Evolutionary conservation across 176 grass and related monocot genomes (phyloP), one percentile per base, ranked within the genome.

Genomic region (Oryza australiensis): DNA sequence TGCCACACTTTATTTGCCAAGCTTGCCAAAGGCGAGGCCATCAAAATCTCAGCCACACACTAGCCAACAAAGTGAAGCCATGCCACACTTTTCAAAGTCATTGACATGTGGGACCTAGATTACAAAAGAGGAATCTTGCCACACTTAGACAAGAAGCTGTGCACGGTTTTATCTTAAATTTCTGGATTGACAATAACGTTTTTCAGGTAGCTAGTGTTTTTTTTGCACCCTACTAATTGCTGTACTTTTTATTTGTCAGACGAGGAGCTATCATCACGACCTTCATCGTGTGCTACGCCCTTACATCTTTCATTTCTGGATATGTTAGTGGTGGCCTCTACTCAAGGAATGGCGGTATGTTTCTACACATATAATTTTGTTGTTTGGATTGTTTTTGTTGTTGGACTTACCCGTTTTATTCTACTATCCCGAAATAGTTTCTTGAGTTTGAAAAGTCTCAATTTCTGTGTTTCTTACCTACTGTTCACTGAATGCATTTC

Each of bases 251-350:
- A 57, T 73, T 86, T 77, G 41, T 71, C 68, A 99, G 96, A 79
- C 93, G 96, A 78, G 96, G 96, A 86, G 86, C 92, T 77, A 99
- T 99, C 45, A 90, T 93, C 55, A 99, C 96, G 64, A 99, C 96
- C 20, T 99, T 99, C 83, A 99, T 99, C 11, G 90, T 99, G 79
- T 99, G 96, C 83, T 99, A 99, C 65, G 96, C 93, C 33, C 96
- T 99, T 88, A 99, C 96, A 15, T 99, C 96, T 73, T 95, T 95
- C 89, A 93, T 99, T 78, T 99, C 96, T 60, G 96, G 96, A 82
- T 99, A 99, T 90, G 91, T 99, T 68, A 99, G 96, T 85, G 96
- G 96, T 43, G 96, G 96, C 49, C 87, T 99, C 60, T 95, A 99
- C 82, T 99, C 96, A 42, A 92, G 89, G 81, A 99, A 93, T 85